phyloP scores from a whole-genome alignment of 768 basidiomycete species.

The Tubosaeta sp. region DNA sequence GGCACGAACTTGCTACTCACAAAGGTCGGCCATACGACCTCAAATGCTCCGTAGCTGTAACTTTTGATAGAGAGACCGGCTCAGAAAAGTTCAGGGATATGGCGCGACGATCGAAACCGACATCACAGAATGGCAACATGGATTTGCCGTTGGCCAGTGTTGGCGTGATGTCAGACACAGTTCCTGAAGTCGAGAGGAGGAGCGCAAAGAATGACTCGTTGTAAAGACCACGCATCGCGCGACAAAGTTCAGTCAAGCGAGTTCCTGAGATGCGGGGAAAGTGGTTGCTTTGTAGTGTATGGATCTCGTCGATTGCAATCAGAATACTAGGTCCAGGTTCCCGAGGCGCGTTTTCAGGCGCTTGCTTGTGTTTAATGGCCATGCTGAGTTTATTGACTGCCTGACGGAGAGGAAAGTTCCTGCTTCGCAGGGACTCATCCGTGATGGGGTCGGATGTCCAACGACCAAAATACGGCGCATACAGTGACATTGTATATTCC shows the following conservation, averaged over 20 bases:
- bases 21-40: background rate
- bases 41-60: no score
- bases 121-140: background rate
- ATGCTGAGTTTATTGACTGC: background rate
- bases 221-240: background rate
- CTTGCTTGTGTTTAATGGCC: background rate
- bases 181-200: background rate
- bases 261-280: background rate
- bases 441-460: accelerated
- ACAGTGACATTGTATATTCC: background rate
- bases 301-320: background rate
- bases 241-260: background rate
- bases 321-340: background rate
- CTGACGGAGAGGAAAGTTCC: background rate
- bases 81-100: background rate
- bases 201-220: background rate
- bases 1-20: background rate
- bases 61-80: no score
- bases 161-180: background rate
- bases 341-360: background rate
- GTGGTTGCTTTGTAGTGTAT: background rate
- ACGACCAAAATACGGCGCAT: background rate
- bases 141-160: background rate
- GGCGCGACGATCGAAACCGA: background rate
- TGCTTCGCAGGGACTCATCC: background rate